Evolutionary conservation across 352 stramenopile species (phyloP), one percentile per base, ranked within the genome.

Genomic region (Peronospora destructor): DNA sequence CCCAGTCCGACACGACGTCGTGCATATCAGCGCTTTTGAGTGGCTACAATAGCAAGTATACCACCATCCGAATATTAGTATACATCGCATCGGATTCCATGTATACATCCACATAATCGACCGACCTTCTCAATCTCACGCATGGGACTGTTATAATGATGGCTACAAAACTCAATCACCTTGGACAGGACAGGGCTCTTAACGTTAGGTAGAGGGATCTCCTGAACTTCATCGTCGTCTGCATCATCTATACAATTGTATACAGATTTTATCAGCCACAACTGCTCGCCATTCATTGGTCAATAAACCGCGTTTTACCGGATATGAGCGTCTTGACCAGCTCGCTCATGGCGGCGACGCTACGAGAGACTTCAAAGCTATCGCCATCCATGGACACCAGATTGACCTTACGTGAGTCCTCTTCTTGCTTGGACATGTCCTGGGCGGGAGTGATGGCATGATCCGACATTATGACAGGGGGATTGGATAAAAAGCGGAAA

Each of bases 1-100:
- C 98, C 96, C 96, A 99, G 66, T 98, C 94, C 66, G 97, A 95
- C 23, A 99, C 97, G n/a, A 99, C 93, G 54, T 99, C 96, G 53
- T 93, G 77, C 96, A 99, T 99, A 59, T 98, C 94, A 16, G 88
- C 76, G 51, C 85, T 98, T 68, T 98, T 98, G 41, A 99, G 76
- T 12, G 97, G 97, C 85, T 91, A 49, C 49, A 25, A 43, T 9
- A 32, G 47, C 11, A 36, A 50, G 9, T 53, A 44, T 30, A 38
- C 26, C 62, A 7, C 12, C n/a, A 25, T 16, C n/a, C 8, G 25
- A 5, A 32, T 28, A 13, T 44, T 38, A 37, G 34, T 16, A 36
- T 23, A 17, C 45, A 21, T 29, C 8, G 14, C 6, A 10, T 1
- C 4, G 1, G 8, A n/a, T 46, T 25, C 9, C 25, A n/a, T 23